phyloP scores from a whole-genome alignment of 768 basidiomycete genomes.

The Xerocomellus intermedius region DNA sequence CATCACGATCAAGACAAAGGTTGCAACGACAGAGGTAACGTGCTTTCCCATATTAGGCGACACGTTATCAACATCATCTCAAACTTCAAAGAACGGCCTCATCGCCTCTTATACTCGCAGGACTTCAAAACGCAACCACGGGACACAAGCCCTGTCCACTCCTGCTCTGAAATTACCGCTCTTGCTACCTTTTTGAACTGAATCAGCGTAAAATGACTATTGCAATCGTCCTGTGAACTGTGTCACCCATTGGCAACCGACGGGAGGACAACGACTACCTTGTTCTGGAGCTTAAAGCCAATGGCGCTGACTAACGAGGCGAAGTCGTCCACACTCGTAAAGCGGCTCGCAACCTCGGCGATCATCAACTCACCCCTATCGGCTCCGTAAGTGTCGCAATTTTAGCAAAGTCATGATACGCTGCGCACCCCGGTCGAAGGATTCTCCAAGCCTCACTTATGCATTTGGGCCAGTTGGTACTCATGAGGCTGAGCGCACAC shows the following conservation, averaged over 20 bases:
- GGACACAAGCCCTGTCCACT: slow-evolving; percentile 57
- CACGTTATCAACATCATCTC: neutral
- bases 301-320: slow-evolving; percentile 56
- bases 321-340: slow-evolving; percentile 68
- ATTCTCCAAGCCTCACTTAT: slow-evolving; percentile 89
- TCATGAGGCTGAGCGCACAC: slow-evolving; percentile 96
- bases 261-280: slow-evolving; percentile 42
- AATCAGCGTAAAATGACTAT: slow-evolving; percentile 84
- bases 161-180: slow-evolving; percentile 46
- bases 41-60: slow-evolving; percentile 1
- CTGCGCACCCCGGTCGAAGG: slow-evolving; percentile 71
- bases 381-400: slow-evolving; percentile 7
- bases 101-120: slow-evolving; percentile 91
- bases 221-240: slow-evolving; percentile 62
- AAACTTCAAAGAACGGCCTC: too few species aligned
- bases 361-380: slow-evolving; percentile 77
- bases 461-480: slow-evolving; percentile 91
- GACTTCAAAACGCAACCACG: slow-evolving; percentile 69
- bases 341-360: slow-evolving; percentile 87
- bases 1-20: slow-evolving; percentile 23
- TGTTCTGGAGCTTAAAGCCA: slow-evolving; percentile 71
- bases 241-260: slow-evolving; percentile 1
- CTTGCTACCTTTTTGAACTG: slow-evolving; percentile 68
- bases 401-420: neutral
- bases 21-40: neutral